These are phyloP conservation scores for Talaromyces sp. DNA, from an alignment of 2,329 filamentous ascomycete species.

Conservation along the genomic window DNA sequence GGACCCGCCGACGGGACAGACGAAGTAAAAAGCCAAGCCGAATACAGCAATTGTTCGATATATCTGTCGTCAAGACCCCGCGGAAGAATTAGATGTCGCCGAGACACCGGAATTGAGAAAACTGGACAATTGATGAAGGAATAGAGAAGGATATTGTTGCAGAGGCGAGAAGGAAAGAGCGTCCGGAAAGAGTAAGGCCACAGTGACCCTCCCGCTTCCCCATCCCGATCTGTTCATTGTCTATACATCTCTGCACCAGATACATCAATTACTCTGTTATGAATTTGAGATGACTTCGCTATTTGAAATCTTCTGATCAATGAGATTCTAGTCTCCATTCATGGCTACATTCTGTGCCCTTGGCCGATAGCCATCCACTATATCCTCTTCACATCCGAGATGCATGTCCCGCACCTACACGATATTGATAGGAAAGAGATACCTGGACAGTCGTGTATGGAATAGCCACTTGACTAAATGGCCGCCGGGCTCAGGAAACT, in stretches of 20 bases:
- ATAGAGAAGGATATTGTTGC: no score
- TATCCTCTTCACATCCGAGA: constrained; percentile 5
- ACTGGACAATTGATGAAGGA: neutral
- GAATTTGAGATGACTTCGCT: neutral
- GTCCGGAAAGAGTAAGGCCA: constrained; percentile 12
- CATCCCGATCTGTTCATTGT: neutral
- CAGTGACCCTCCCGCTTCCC: constrained; percentile 5
- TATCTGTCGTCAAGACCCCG: neutral
- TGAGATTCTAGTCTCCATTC: neutral
- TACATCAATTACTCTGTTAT: neutral
- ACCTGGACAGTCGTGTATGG: neutral
- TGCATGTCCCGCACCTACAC: constrained; percentile 5
- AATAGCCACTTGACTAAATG: neutral
- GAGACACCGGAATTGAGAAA: neutral
- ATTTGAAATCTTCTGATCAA: neutral
- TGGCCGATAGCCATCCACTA: neutral
- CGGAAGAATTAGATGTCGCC: neutral
- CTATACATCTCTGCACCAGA: neutral
- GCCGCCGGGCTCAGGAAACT: neutral
- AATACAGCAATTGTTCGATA: constrained; percentile 8
- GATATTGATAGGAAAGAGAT: constrained; percentile 3
- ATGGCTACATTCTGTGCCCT: neutral
- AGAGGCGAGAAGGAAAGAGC: neutral
- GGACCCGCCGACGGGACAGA: constrained; percentile 10
- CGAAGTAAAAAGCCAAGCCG: constrained; percentile 1